Evolutionary conservation across 2,329 filamentous ascomycete species (phyloP).

Genomic region (Cladorrhinum sp.): DNA sequence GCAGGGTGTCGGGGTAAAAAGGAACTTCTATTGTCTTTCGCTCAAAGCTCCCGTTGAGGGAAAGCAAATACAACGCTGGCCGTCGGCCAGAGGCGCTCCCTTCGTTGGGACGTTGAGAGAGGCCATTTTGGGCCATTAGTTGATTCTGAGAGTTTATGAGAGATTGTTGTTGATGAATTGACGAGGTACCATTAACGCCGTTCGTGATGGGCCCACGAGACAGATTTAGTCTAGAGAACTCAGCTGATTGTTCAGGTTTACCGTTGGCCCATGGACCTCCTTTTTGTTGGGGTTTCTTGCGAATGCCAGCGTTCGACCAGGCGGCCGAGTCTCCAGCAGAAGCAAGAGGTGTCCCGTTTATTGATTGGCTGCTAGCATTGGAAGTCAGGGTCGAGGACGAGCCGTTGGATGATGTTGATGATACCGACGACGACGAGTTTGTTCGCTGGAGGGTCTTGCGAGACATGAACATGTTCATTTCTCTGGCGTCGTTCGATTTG

Average conservation of each 20-base stretch:
- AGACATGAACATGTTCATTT: conserved; percentile 72
- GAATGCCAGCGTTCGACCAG: conserved; percentile 48
- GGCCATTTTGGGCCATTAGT: conserved; percentile 42
- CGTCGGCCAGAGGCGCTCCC: conserved; percentile 57
- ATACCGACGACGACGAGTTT: conserved; percentile 87
- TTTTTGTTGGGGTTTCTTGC: conserved; percentile 53
- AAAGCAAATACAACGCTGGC: conserved; percentile 80
- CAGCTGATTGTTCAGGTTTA: conserved; percentile 47
- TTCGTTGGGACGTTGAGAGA: conserved; percentile 61
- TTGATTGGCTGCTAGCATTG: conserved; percentile 49
- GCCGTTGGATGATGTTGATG: conserved; percentile 58
- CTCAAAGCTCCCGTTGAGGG: conserved; percentile 95
- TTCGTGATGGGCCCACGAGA: conserved; percentile 39
- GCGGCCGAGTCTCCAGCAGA: conserved; percentile 48
- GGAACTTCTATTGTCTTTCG: conserved; percentile 94
- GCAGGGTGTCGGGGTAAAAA: conserved; percentile 86
- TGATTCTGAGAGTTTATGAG: conserved; percentile 39
- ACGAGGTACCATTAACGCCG: conserved; percentile 43
- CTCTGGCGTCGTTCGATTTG: conserved; percentile 79
- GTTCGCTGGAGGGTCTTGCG: conserved; percentile 82
- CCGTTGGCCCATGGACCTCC: conserved; percentile 46
- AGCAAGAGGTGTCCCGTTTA: conserved; percentile 57
- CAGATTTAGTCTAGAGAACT: conserved; percentile 44
- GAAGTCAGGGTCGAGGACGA: conserved; percentile 63
- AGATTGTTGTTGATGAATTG: conserved; percentile 37